Conservation (phyloP, 495 filamentous ascomycete genomes). For the Clavariopsis aquatica region DNA sequence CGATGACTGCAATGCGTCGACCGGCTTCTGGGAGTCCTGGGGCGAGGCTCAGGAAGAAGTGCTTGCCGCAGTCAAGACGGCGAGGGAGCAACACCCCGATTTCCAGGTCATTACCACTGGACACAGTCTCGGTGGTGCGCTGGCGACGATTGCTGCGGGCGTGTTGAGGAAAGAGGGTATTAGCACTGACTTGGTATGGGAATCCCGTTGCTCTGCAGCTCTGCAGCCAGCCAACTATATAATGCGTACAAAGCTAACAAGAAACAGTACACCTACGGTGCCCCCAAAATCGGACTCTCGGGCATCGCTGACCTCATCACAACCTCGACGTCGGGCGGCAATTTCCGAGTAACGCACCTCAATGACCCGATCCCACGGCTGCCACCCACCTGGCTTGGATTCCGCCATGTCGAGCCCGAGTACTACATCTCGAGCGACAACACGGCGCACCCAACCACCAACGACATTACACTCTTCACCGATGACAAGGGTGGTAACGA, state of each 20-base stretch:
- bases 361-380: constrained; percentile 68
- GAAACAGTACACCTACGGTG: constrained; percentile 62
- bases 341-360: constrained; percentile 67
- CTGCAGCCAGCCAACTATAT: too few relatives aligned
- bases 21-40: constrained; percentile 61
- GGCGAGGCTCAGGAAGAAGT: constrained; percentile 47
- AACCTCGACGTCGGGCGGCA: constrained; percentile 48
- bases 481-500: constrained; percentile 49
- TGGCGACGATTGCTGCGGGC: constrained; percentile 62
- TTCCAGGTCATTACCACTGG: constrained; percentile 63
- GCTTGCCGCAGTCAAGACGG: constrained; percentile 47
- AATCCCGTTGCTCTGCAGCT: too few relatives aligned
- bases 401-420: constrained; percentile 66
- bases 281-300: constrained; percentile 65
- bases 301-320: constrained; percentile 59
- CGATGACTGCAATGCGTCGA: constrained; percentile 53
- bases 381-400: constrained; percentile 59
- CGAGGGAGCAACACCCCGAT: constrained; percentile 47
- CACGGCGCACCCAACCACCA: constrained; percentile 46
- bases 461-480: constrained; percentile 47
- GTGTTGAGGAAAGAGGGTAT: constrained; percentile 56
- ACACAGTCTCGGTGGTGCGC: constrained; percentile 68
- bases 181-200: constrained; percentile 46
- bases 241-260: too few relatives aligned
- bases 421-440: constrained; percentile 59